Base-by-base conservation (phyloP, 2,329 filamentous ascomycete genomes). In the Pyricularia sp. region DNA sequence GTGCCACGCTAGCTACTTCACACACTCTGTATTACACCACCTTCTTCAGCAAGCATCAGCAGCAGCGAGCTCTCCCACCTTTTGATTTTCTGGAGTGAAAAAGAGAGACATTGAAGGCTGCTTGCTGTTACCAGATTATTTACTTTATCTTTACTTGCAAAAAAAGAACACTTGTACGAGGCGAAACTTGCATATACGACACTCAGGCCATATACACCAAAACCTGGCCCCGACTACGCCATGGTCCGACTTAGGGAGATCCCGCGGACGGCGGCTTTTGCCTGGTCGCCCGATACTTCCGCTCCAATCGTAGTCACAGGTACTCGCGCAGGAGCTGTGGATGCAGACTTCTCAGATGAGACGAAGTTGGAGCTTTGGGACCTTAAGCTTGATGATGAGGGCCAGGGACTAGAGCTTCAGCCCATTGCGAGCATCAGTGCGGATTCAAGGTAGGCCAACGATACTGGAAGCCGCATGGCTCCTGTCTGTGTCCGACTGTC, bases 221-320 rank as follows among this genome's bases (percentile, higher is more conserved):
- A 28, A 63, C 26, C 59, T 20, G 59, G 59, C 59, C 59, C 11
- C 42, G 17, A 59, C 20, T 59, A 31, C 77, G 81, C 74, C 80
- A 99, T 99, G 95, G 94, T 97, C 81, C 92, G 93, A 83, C 86
- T 98, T 81, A 89, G 94, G 85, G 94, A 98, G 84, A 96, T 99
- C 77, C 92, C 93, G 79, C 89, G 95, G 81, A 99, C 95, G 76
- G 95, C 94, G 80, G 92, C 94, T 76, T 99, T 99, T 80, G 93
- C 95, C 77, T 99, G 95, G 94, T 97, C 93, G 74, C 91, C 94
- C 30, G 92, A 90, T 74, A 82, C 92, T 67, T 86, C 87, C 58
- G 88, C 90, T 74, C 93, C 94, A 74, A 85, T 97, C 74, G 84
- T 99, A 72, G 94, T 93, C 70, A 99, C 95, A 31, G 95, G 95